Evolutionary conservation across 1,139 yeast genomes (phyloP), one percentile per base, ranked within the genome.

Genomic region (Candida neerlandica): DNA sequence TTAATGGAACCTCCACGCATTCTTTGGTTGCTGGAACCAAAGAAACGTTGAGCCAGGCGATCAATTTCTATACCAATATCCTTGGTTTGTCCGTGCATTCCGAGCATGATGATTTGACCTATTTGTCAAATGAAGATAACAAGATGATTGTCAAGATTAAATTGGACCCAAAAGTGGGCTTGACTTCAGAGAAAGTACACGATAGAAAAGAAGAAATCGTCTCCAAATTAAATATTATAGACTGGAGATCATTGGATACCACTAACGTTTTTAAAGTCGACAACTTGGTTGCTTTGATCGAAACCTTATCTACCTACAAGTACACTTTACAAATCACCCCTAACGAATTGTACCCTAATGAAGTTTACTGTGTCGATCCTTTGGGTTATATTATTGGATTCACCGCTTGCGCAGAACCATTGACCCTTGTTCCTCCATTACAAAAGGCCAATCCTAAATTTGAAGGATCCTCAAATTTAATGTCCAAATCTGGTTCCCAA

Each of bases 331-430:
- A 76, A 55, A 62, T 74, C 30, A 65, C 68, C 49, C 94, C 94
- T n/a, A 83, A 83, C 54, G 85, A 82, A 47, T 68, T 84, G 54
- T 80, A 76, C 51, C 92, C 94, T 4, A 77, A 80, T 61, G 91
- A 86, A 62, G 74, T 84, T 16, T 86, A 84, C 65, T 78, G 82
- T 15, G 60, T 84, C 35, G 92, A 86, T 61, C 91, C 92, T 2
- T 67, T 84, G 56, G 91, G 91, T 19, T 75, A 78, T 53, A 65
- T 85, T 37, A 67, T 87, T 44, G 95, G 94, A 14, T 86, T 87
- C 65, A 81, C 88, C 21, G 74, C 84, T 10, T 67, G 80, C 39
- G 66, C 66, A 34, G 86, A 86, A 56, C 82, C 91, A 5, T 73
- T 85, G 56, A 73, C 85, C 21, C 67, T 82, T 15, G 70, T 67